Evolutionary conservation across 306 rosid genomes (phyloP), one percentile per base, ranked within the genome.

Genomic region (Amphicarpaea edgeworthii): DNA sequence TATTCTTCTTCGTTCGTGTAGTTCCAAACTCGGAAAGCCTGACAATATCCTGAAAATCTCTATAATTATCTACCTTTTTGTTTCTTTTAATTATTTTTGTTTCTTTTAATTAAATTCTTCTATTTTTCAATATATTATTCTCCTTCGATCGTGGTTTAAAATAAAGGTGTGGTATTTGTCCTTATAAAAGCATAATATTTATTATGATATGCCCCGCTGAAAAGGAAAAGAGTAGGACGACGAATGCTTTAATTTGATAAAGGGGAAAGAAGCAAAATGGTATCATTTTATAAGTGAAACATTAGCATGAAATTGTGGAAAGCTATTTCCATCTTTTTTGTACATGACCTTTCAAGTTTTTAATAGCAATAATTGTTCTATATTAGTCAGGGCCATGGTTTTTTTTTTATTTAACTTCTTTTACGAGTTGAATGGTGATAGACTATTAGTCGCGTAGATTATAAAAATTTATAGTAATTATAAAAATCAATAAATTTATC

Each of bases 161-260:
- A 55, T 66, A 73, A 80, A 73, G 70, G 32, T n/a, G 23, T 32
- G 23, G 15, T 30, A 16, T 61, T 15, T 61, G 68, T 34, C 0
- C 68, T 34, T 26, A 28, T 3, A 62, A 62, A 37, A 32, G 63
- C 14, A 12, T n/a, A 10, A 32, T 65, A 55, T 45, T 28, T 65
- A 55, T 45, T 28, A 47, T 66, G 59, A 51, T 46, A 57, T 8
- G 3, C 59, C 49, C 64, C 32, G 47, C 57, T 67, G 60, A 40
- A 80, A 80, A 73, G 70, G 12, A 65, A 82, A 77, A 78, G 55
- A 28, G 32, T 28, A 5, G 11, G 4, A 4, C 5, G 37, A 12
- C 5, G 21, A 12, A 23, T 28, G 32, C 3, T 28, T 28, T 28
- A 28, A 28, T 78, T 78, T 69, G 38, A 50, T 78, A 83, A 83